Evolutionary conservation across 2,329 filamentous ascomycete species (phyloP).

Genomic region (Torrubiellomyces zombiae): DNA sequence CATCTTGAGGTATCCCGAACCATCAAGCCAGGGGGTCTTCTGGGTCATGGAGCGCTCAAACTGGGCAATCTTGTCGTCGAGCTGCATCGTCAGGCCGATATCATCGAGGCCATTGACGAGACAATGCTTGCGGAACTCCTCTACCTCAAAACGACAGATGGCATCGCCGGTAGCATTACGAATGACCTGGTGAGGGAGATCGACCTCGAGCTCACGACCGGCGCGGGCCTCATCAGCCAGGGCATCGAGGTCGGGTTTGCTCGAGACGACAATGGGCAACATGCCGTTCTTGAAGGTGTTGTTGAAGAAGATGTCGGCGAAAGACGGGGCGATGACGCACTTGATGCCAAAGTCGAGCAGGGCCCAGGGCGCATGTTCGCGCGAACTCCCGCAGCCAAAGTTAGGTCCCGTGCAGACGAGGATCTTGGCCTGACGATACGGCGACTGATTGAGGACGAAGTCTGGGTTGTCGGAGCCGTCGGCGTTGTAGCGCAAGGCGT

Average conservation of each 20-base stretch:
- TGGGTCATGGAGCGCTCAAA: constrained; percentile 66
- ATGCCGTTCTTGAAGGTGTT: constrained; percentile 99
- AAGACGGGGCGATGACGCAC: constrained; percentile 76
- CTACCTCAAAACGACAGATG: constrained; percentile 70
- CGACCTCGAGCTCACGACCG: constrained; percentile 74
- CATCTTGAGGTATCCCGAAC: constrained; percentile 59
- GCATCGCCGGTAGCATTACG: constrained; percentile 57
- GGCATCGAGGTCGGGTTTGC: constrained; percentile 46
- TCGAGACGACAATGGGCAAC: constrained; percentile 66
- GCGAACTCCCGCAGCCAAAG: constrained; percentile 84
- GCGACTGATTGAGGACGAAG: constrained; percentile 82
- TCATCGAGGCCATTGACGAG: constrained; percentile 87
- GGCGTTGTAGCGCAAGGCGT: constrained; percentile 61
- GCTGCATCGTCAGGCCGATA: constrained; percentile 85
- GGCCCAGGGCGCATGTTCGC: constrained; percentile 95
- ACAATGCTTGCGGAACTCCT: constrained; percentile 90
- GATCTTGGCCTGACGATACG: constrained; percentile 72
- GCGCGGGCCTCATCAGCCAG: constrained; percentile 65
- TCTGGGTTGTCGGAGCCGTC: constrained; percentile 59
- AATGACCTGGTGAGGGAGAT: constrained; percentile 71
- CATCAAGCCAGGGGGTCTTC: constrained; percentile 84
- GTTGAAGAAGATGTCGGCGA: constrained; percentile 79
- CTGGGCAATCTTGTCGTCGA: constrained; percentile 70
- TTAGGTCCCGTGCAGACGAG: constrained; percentile 83
- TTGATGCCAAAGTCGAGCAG: constrained; percentile 93